Conservation (phyloP, 169 alveolate species). For the Babesia ovis region DNA sequence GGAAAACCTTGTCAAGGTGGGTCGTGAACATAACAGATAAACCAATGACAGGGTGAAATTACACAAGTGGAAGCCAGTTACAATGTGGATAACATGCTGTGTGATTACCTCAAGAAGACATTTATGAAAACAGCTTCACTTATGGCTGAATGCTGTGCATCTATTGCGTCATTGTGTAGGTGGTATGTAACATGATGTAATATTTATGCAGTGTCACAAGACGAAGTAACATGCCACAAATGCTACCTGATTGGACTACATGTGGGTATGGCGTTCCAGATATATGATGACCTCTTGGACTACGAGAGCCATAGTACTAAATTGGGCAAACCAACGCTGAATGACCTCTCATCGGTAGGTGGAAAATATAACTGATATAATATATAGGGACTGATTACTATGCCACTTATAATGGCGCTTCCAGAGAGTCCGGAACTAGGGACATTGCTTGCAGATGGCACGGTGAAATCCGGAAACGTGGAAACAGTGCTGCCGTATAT, state of each 20-base stretch:
- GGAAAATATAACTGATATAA: not conserved
- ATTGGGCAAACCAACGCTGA: conserved; percentile 83
- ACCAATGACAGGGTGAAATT: conserved; percentile 67
- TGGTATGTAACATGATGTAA: not conserved
- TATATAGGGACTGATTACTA: conserved; percentile 32
- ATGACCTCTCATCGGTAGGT: conserved; percentile 72
- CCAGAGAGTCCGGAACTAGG: conserved; percentile 28
- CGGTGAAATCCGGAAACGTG: conserved; percentile 1
- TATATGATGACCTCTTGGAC: conserved; percentile 85
- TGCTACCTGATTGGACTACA: conserved; percentile 81
- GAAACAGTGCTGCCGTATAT: conserved; percentile 20
- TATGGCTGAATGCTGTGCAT: conserved; percentile 62
- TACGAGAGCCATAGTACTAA: conserved; percentile 53
- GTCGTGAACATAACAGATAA: conserved; percentile 7
- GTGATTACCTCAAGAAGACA: conserved; percentile 67
- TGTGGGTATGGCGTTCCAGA: conserved; percentile 87
- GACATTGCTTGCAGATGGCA: conserved; percentile 3
- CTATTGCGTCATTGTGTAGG: conserved; percentile 43
- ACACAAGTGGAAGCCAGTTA: conserved; percentile 5
- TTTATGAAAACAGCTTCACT: conserved; percentile 78
- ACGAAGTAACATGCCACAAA: conserved; percentile 46
- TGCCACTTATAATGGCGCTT: conserved; percentile 34
- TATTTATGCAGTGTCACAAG: conserved; percentile 25
- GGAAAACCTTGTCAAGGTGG: conserved; percentile 72
- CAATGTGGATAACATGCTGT: conserved; percentile 18